Percentiles rank a stretch among this genome's conserved stretches.
phyloP scores from a whole-genome alignment of 169 alveolate genomes.

The Plasmodium berghei region DNA sequence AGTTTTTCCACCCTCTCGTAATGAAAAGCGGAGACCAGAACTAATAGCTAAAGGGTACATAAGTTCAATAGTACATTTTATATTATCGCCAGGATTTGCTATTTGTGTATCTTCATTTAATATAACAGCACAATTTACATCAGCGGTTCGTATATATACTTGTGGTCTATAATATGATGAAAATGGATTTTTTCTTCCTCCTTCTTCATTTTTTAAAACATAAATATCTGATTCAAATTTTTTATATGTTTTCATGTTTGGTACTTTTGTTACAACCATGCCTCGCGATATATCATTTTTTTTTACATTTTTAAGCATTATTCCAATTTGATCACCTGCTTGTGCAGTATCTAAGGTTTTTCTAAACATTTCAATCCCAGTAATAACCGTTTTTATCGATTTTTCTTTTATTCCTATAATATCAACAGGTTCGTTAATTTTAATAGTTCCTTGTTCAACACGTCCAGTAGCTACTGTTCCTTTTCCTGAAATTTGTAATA shows the following conservation, averaged over 20 bases:
- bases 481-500: conserved; percentile 93
- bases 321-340: conserved; percentile 97
- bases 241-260: conserved; percentile 87
- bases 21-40: conserved; percentile 92
- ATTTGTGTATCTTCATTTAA: conserved; percentile 88
- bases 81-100: conserved; percentile 85
- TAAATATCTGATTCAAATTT: conserved; percentile 93
- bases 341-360: conserved; percentile 93
- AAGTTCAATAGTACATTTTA: conserved; percentile 86
- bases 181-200: conserved; percentile 96
- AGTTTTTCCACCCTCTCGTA: conserved; percentile 96
- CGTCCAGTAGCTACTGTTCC: conserved; percentile 96
- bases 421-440: conserved; percentile 93
- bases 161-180: conserved; percentile 95
- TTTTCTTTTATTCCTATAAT: conserved; percentile 91
- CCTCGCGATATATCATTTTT: conserved; percentile 93
- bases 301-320: conserved; percentile 91
- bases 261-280: conserved; percentile 90
- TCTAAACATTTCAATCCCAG: conserved; percentile 94
- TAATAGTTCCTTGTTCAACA: conserved; percentile 94
- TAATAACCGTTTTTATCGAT: conserved; percentile 84
- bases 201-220: conserved; percentile 95
- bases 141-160: conserved; percentile 96
- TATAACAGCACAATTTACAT: conserved; percentile 92
- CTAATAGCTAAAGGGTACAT: conserved; percentile 88